Evolutionary conservation across 257 asterid genomes (phyloP).

Genomic region (Ligustrum vulgare): DNA sequence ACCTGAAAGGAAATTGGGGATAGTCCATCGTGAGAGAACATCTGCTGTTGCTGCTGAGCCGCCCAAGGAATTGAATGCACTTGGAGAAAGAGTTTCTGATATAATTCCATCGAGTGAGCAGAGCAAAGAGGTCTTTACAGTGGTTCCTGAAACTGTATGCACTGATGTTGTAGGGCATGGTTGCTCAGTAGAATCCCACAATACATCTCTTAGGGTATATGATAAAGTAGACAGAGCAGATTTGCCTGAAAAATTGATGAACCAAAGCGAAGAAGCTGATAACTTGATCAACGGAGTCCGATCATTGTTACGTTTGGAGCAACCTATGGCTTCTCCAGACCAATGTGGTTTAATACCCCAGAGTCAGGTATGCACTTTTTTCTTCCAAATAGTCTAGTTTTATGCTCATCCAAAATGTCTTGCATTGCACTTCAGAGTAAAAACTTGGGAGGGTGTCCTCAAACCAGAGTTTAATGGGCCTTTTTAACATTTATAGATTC

Average conservation of each 20-base stretch:
- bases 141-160: conserved; percentile 24
- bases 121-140: conserved; percentile 21
- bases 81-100: conserved; percentile 31
- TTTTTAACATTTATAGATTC: too few relatives aligned
- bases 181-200: conserved; percentile 23
- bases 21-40: not conserved
- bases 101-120: conserved; percentile 25
- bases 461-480: not conserved
- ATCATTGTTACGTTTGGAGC: conserved; percentile 23
- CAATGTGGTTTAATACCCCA: conserved; percentile 26
- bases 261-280: conserved; percentile 24
- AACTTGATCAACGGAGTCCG: conserved; percentile 23
- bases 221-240: conserved; percentile 20
- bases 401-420: conserved; percentile 8
- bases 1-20: not conserved
- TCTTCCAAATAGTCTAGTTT: conserved; percentile 9
- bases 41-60: conserved; percentile 11
- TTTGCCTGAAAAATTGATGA: conserved; percentile 23
- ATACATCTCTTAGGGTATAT: conserved; percentile 20
- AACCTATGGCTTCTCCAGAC: conserved; percentile 25
- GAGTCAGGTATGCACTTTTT: conserved; percentile 38
- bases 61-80: conserved; percentile 28
- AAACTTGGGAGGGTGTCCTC: not conserved
- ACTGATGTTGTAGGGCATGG: conserved; percentile 20
- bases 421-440: not conserved